Percentiles rank a stretch among this genome's conserved stretches.
These are phyloP conservation scores for Lepiota brunneoincarnata DNA, from an alignment of 768 basidiomycete species.

Conservation along the genomic window DNA sequence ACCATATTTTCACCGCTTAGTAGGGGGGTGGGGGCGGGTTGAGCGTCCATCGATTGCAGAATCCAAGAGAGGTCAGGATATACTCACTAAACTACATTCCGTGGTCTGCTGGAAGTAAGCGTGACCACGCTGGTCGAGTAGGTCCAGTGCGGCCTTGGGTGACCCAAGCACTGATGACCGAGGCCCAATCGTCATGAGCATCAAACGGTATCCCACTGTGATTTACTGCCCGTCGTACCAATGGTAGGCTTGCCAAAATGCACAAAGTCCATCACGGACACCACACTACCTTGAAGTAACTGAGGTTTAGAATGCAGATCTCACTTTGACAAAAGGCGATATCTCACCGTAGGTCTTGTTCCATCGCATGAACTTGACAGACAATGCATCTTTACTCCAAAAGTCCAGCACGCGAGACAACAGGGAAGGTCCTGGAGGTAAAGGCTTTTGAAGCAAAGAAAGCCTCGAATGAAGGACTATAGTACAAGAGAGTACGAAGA, in stretches of 20 bases:
- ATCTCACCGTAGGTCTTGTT: slow-evolving; percentile 3
- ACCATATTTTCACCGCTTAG: background rate
- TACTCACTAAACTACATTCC: slow-evolving; percentile 27
- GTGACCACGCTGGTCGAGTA: slow-evolving; percentile 28
- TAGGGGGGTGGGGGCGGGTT: no score
- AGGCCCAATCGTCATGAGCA: background rate
- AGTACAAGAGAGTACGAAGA: background rate
- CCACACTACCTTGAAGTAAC: background rate
- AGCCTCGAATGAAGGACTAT: background rate
- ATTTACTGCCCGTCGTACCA: background rate
- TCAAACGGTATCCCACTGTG: background rate
- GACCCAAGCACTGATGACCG: slow-evolving; percentile 20
- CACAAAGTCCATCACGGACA: slow-evolving; percentile 5
- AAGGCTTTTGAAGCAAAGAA: background rate
- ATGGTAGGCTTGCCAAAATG: slow-evolving; percentile 9
- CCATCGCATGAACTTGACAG: background rate
- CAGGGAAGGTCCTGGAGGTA: slow-evolving; percentile 7
- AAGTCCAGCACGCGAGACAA: background rate
- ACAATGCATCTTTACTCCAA: background rate
- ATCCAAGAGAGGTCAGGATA: no score
- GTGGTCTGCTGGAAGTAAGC: slow-evolving; percentile 32
- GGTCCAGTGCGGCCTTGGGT: slow-evolving; percentile 24
- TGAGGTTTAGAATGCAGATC: background rate
- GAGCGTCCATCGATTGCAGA: no score
- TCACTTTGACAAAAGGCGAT: background rate